These are phyloP conservation scores for Trichoderma hamatum DNA, from an alignment of 2,329 filamentous ascomycete genomes.

Conservation along the genomic window DNA sequence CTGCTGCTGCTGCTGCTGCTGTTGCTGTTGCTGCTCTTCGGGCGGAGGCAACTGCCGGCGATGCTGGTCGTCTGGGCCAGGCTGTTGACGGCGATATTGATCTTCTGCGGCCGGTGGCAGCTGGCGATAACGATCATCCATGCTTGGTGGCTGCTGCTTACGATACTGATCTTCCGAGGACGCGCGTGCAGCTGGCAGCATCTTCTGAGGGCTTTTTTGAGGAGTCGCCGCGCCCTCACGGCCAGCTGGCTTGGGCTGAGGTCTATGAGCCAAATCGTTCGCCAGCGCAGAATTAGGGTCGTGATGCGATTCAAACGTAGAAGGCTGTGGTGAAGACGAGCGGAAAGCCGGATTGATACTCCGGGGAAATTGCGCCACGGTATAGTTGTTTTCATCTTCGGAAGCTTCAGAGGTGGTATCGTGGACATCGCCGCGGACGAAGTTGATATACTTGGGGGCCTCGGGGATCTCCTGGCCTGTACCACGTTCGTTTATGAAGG, in stretches of 20 bases:
- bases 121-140: slow-evolving; percentile 20
- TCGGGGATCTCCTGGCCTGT: slow-evolving; percentile 98
- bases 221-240: slow-evolving; percentile 56
- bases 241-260: slow-evolving; percentile 48
- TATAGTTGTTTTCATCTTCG: slow-evolving; percentile 81
- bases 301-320: slow-evolving; percentile 88
- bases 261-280: slow-evolving; percentile 66
- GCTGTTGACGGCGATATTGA: slow-evolving; percentile 28
- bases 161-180: slow-evolving; percentile 32
- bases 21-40: slow-evolving; percentile 15
- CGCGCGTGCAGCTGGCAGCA: slow-evolving; percentile 27
- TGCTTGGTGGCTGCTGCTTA: slow-evolving; percentile 28
- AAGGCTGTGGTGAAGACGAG: slow-evolving; percentile 94
- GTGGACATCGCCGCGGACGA: slow-evolving; percentile 82
- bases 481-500: slow-evolving; percentile 84
- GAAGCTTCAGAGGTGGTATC: slow-evolving; percentile 82
- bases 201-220: slow-evolving; percentile 47
- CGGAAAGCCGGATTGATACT: slow-evolving; percentile 95
- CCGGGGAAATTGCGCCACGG: slow-evolving; percentile 91
- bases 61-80: neutral
- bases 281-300: slow-evolving; percentile 77
- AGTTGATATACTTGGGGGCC: slow-evolving; percentile 97
- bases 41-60: slow-evolving; percentile 8
- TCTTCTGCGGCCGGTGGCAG: slow-evolving; percentile 29
- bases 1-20: neutral